Evolutionary conservation across 2,329 filamentous ascomycete species (phyloP).

Genomic region (Aotearoamyces nothofagi): DNA sequence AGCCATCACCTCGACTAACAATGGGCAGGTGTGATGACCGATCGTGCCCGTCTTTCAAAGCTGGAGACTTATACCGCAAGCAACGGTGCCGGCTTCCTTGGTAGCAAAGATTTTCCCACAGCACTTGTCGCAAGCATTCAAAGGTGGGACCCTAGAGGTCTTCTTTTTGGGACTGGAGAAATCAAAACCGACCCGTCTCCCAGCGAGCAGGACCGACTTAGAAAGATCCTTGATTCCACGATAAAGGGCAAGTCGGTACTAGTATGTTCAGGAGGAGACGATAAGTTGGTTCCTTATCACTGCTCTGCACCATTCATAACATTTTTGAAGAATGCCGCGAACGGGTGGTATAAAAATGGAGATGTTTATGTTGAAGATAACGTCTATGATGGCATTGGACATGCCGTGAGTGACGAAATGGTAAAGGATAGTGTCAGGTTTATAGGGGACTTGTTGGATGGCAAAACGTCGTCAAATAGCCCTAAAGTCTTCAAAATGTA

Average conservation of each 20-base stretch:
- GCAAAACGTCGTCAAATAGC: neutral
- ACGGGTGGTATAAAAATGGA: constrained; percentile 36
- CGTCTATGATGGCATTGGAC: constrained; percentile 53
- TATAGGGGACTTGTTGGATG: constrained; percentile 26
- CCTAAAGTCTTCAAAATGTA: no score
- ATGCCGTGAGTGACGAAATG: constrained; percentile 56
- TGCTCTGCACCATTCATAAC: constrained; percentile 43
- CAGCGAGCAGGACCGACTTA: constrained; percentile 27
- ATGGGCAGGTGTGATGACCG: constrained; percentile 45
- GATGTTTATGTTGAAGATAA: constrained; percentile 44
- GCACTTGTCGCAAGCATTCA: constrained; percentile 48
- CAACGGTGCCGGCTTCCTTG: constrained; percentile 50
- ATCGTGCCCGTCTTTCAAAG: constrained; percentile 61
- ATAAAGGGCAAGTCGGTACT: constrained; percentile 49
- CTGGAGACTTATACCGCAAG: constrained; percentile 41
- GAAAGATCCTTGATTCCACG: constrained; percentile 28
- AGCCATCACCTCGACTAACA: neutral
- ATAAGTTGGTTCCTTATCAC: constrained; percentile 58
- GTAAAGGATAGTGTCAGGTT: constrained; percentile 49
- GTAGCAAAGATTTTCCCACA: constrained; percentile 61
- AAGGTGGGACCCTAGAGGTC: constrained; percentile 58
- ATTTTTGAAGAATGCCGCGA: constrained; percentile 40
- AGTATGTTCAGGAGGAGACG: constrained; percentile 47
- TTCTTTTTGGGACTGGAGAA: constrained; percentile 44
- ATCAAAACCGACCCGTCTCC: constrained; percentile 17